Conservation (phyloP, 2,329 filamentous ascomycete species). For the Colletotrichum sp. region DNA sequence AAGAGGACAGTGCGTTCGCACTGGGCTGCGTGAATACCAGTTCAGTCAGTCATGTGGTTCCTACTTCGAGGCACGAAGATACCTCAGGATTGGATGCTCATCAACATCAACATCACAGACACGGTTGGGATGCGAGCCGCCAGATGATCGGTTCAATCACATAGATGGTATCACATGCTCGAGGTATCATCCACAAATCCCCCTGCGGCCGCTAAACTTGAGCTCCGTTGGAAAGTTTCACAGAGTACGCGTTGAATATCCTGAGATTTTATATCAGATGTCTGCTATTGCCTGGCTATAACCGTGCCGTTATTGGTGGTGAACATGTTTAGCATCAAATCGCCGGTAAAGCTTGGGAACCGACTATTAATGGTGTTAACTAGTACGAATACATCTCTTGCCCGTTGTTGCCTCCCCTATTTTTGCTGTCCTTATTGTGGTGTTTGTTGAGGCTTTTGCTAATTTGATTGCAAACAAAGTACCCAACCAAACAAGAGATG, state of each 20-base stretch:
- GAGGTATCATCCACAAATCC: not conserved
- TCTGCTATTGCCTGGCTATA: not conserved
- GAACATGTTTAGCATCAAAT: not conserved
- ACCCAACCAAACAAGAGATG: no score
- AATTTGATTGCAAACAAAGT: no score
- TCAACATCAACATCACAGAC: not conserved
- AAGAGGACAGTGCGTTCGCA: not conserved
- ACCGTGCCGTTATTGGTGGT: rapidly evolving
- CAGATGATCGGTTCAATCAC: not conserved
- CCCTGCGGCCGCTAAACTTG: not conserved
- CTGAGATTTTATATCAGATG: rapidly evolving
- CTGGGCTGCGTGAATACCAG: not conserved
- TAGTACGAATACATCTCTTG: not conserved
- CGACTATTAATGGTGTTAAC: no score
- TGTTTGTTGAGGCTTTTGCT: not conserved
- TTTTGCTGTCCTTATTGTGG: not conserved
- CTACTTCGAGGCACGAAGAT: not conserved
- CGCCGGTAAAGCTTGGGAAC: no score
- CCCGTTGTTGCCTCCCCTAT: not conserved
- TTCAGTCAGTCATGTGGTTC: rapidly evolving
- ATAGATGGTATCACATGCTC: not conserved
- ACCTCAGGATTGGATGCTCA: not conserved
- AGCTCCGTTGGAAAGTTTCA: not conserved
- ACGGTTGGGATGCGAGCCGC: rapidly evolving
- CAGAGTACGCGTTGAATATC: rapidly evolving